A percentile compares a stretch with the other conserved stretches of the same genome.
phyloP scores from a whole-genome alignment of 139 green algal species.

The Zygnema circumcarinatum region DNA sequence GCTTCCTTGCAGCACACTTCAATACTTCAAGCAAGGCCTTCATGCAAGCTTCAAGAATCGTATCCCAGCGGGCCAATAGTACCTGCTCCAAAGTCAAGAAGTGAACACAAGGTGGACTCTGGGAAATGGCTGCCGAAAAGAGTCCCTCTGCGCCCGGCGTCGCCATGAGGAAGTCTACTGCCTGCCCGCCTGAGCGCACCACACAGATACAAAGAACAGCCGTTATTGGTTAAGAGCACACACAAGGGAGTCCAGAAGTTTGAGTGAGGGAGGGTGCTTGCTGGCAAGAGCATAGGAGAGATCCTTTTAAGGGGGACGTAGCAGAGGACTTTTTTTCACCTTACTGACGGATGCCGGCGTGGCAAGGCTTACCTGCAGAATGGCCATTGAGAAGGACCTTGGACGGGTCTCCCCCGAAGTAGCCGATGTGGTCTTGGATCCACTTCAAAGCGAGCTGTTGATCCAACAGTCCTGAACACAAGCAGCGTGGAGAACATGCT shows the following conservation, averaged over 20 bases:
- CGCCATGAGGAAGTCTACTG: not conserved
- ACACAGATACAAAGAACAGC: no score
- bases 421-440: conserved; percentile 24
- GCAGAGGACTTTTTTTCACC: no score
- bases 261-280: no score
- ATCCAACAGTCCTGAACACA: conserved; percentile 31
- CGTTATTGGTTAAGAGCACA: no score
- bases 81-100: not conserved
- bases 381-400: not conserved
- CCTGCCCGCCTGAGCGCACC: not conserved
- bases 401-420: conserved; percentile 22
- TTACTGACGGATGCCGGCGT: no score
- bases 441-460: conserved; percentile 38
- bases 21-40: no score
- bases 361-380: not conserved
- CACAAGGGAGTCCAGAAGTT: no score
- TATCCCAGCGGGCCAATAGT: no score
- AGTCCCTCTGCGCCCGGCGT: not conserved
- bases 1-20: no score
- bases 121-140: not conserved
- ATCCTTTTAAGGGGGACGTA: no score
- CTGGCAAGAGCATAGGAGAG: no score
- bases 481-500: not conserved
- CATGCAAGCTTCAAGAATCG: no score
- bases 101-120: not conserved